These are phyloP conservation scores for Lactifluus pinguis DNA, from an alignment of 768 basidiomycete genomes.

Conservation along the genomic window DNA sequence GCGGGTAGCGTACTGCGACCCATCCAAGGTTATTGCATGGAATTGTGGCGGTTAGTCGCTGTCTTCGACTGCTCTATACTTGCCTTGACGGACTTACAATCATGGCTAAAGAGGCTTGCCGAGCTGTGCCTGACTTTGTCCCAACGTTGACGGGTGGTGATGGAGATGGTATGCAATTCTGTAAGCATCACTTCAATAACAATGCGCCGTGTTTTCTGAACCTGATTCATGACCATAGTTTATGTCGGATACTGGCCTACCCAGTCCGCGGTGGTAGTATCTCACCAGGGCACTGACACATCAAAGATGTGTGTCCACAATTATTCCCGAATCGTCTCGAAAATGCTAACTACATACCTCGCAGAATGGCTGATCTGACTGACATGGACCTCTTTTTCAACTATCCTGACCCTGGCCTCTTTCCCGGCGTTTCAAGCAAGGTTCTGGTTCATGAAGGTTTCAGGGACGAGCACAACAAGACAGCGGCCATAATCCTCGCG, in stretches of 20 bases:
- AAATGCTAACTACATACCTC: neutral
- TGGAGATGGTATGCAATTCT: conserved; percentile 39
- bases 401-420: conserved; percentile 1
- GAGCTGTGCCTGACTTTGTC: conserved; percentile 33
- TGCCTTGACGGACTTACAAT: neutral
- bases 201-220: too few relatives aligned
- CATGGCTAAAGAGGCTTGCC: conserved; percentile 31
- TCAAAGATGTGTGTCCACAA: neutral
- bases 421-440: conserved; percentile 1
- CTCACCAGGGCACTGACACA: conserved; percentile 14
- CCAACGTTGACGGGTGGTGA: conserved; percentile 40
- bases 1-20: conserved; percentile 45
- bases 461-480: conserved; percentile 12
- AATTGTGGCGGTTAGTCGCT: conserved; percentile 34
- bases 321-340: neutral
- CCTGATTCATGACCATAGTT: too few relatives aligned
- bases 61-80: neutral
- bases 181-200: conserved; percentile 24
- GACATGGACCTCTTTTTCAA: neutral
- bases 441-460: conserved; percentile 12
- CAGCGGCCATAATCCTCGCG: conserved; percentile 10
- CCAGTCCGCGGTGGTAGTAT: too few relatives aligned
- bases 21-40: conserved; percentile 32
- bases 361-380: conserved; percentile 8
- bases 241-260: too few relatives aligned